Percentiles rank a stretch among this genome's conserved stretches.
Conservation (phyloP, 2,329 filamentous ascomycete genomes). For the Ilyonectria mors-panacis region DNA sequence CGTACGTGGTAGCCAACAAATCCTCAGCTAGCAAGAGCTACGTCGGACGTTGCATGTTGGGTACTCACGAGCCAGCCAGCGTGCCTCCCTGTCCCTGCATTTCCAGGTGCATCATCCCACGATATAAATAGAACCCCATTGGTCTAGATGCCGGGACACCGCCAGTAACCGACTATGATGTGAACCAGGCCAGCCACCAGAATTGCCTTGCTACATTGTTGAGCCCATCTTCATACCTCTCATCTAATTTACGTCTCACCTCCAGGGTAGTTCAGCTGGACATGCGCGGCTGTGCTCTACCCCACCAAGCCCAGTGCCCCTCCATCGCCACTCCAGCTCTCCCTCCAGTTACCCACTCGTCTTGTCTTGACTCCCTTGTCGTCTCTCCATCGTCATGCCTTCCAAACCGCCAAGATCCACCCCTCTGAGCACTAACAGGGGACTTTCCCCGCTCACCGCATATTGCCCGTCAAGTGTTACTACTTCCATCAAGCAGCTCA, state of each 20-base stretch:
- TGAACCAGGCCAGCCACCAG: not conserved
- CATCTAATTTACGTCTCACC: not conserved
- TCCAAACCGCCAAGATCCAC: not conserved
- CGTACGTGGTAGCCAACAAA: not conserved
- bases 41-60: not conserved
- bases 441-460: not conserved
- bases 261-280: not conserved
- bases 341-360: not conserved
- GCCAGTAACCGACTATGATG: not conserved
- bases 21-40: not conserved
- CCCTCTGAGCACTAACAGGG: not conserved
- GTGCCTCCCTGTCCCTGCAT: constrained; percentile 18
- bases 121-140: not conserved
- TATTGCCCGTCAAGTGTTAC: not conserved
- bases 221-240: not conserved
- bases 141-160: not conserved
- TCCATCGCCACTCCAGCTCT: not conserved
- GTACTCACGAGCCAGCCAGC: constrained; percentile 4
- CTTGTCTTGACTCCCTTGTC: not conserved
- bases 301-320: not conserved
- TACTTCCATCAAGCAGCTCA: not conserved
- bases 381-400: not conserved
- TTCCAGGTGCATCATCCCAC: constrained; percentile 1
- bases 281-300: not conserved
- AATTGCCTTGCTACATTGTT: not conserved